Conservation (phyloP, 192 early-diverging fungal genomes). For the Coemansia sp. region DNA sequence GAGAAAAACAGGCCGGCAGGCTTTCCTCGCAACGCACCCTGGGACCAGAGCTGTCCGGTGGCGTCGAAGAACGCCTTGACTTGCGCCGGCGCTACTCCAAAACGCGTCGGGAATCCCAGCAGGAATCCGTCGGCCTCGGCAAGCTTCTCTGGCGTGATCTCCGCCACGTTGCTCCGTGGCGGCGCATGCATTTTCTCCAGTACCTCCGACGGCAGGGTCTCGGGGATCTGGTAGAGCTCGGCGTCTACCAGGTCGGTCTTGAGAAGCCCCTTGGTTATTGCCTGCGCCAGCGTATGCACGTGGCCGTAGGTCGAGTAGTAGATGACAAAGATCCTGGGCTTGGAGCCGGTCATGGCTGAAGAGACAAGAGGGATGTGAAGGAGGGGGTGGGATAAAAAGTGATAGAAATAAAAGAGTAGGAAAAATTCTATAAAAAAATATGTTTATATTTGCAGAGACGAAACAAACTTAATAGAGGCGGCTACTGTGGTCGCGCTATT, state of each 20-base stretch:
- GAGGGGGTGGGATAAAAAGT: too few species aligned
- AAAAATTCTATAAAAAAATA: too few species aligned
- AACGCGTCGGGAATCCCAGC: constrained; percentile 35
- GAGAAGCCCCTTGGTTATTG: constrained; percentile 59
- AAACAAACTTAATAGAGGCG: too few species aligned
- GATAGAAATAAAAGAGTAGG: too few species aligned
- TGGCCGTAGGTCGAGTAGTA: constrained; percentile 69
- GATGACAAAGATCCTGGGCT: constrained; percentile 58
- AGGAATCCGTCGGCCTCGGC: constrained; percentile 47
- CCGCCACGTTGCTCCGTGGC: constrained; percentile 52
- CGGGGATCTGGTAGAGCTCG: constrained; percentile 54
- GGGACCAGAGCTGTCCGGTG: constrained; percentile 21
- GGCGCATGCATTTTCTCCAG: constrained; percentile 63
- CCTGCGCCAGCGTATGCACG: constrained; percentile 61
- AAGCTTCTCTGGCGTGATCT: constrained; percentile 55
- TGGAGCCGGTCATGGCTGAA: constrained; percentile 23
- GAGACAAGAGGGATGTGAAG: too few species aligned
- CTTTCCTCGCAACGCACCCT: constrained; percentile 21
- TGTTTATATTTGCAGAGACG: too few species aligned
- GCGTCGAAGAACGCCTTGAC: constrained; percentile 34
- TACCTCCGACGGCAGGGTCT: constrained; percentile 59
- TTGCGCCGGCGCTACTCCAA: constrained; percentile 30
- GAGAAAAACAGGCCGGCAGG: constrained; percentile 40
- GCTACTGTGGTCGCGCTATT: too few species aligned
- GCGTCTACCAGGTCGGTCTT: constrained; percentile 46